Percentiles rank a stretch among this genome's conserved stretches.
Evolutionary conservation across 1,284 basidiomycete genomes (phyloP).

Genomic region (Inonotus hispidus): DNA sequence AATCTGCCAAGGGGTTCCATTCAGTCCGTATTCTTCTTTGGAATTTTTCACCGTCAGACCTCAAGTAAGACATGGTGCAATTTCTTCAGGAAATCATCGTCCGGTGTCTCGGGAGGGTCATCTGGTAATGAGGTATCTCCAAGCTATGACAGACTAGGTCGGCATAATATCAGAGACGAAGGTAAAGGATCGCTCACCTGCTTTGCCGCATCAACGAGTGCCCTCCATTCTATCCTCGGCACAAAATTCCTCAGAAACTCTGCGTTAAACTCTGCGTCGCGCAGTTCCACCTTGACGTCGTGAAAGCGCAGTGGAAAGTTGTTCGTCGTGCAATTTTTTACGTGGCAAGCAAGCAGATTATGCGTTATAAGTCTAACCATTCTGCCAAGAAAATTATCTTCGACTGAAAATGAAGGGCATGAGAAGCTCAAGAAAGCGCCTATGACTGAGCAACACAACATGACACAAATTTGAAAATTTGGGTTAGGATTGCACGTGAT

Average conservation of each 20-base stretch:
- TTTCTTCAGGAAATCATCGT: slow-evolving; percentile 72
- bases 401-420: background rate
- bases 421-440: background rate
- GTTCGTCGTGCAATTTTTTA: slow-evolving; percentile 86
- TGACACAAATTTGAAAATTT: background rate
- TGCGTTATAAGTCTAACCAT: slow-evolving; percentile 97
- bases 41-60: slow-evolving; percentile 39
- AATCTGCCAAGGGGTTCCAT: slow-evolving; percentile 51
- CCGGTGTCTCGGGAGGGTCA: slow-evolving; percentile 73
- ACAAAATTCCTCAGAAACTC: slow-evolving; percentile 85
- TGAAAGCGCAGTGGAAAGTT: slow-evolving; percentile 90
- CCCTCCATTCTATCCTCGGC: slow-evolving; percentile 84
- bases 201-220: slow-evolving; percentile 78
- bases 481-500: background rate
- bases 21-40: background rate
- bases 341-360: slow-evolving; percentile 95
- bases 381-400: background rate
- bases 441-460: too few species aligned
- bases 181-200: slow-evolving; percentile 50
- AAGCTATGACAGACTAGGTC: slow-evolving; percentile 43
- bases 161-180: background rate
- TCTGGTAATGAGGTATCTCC: slow-evolving; percentile 82
- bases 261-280: slow-evolving; percentile 84
- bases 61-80: slow-evolving; percentile 93
- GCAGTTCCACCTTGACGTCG: slow-evolving; percentile 79